These are phyloP conservation scores for Tetracladium marchalianum DNA, from an alignment of 495 filamentous ascomycete genomes.

Conservation along the genomic window DNA sequence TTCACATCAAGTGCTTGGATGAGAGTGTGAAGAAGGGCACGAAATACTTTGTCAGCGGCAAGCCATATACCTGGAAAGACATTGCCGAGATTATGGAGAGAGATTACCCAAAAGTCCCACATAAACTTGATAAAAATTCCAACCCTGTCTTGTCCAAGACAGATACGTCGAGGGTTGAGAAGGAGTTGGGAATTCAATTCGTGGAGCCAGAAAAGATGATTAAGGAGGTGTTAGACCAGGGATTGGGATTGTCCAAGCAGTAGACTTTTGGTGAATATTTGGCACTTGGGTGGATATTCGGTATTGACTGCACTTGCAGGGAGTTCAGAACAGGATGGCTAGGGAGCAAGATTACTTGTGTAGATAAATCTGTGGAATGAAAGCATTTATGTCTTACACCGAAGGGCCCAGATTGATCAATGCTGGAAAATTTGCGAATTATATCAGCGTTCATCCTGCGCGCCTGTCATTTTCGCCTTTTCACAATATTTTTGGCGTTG, in stretches of 20 bases:
- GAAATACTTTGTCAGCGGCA: constrained; percentile 22
- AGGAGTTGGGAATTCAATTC: constrained; percentile 28
- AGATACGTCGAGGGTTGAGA: constrained; percentile 16
- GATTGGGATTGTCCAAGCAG: constrained; percentile 10
- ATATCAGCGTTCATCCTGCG: too few relatives aligned
- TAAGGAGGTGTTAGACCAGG: constrained; percentile 29
- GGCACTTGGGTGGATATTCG: too few relatives aligned
- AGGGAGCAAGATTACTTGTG: too few relatives aligned
- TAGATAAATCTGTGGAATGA: too few relatives aligned
- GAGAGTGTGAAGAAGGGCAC: constrained; percentile 17
- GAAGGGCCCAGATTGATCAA: too few relatives aligned
- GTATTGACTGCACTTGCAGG: too few relatives aligned
- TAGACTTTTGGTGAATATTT: too few relatives aligned
- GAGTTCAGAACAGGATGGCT: too few relatives aligned
- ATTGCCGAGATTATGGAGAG: constrained; percentile 21
- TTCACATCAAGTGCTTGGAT: constrained; percentile 25
- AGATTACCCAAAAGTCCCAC: constrained; percentile 21
- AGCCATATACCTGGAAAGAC: constrained; percentile 19
- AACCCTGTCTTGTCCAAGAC: constrained; percentile 2
- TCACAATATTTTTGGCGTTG: too few relatives aligned
- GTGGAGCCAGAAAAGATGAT: constrained; percentile 24
- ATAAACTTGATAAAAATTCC: constrained; percentile 15
- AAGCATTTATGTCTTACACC: too few relatives aligned
- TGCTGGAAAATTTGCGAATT: too few relatives aligned
- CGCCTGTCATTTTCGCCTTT: too few relatives aligned